Conservation (phyloP, 108 stramenopile species). For the Fragilaria radians region DNA sequence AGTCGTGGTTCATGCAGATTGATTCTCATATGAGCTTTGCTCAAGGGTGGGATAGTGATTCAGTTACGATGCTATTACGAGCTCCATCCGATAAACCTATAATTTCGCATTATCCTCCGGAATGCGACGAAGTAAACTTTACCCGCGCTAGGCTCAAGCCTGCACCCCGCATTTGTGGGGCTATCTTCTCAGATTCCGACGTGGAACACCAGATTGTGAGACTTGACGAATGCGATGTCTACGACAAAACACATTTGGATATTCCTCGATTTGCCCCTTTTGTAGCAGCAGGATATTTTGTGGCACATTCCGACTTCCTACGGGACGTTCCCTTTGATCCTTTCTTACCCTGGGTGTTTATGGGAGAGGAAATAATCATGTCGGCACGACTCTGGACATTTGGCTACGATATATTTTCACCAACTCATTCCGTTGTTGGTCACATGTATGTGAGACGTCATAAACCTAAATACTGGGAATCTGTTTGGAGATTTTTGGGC, state of each 20-base stretch:
- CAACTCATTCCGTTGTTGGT: conserved; percentile 70
- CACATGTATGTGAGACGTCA: conserved; percentile 88
- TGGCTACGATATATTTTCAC: conserved; percentile 93
- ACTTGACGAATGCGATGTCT: conserved; percentile 29
- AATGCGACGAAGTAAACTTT: conserved; percentile 44
- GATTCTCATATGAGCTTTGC: conserved; percentile 86
- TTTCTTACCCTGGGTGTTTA: conserved; percentile 91
- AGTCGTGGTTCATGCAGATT: conserved; percentile 83
- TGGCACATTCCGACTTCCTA: conserved; percentile 74
- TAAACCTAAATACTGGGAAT: conserved; percentile 95
- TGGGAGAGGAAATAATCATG: conserved; percentile 94
- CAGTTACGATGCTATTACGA: conserved; percentile 46
- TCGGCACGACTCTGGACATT: conserved; percentile 77
- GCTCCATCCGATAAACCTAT: conserved; percentile 63
- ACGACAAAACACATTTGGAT: conserved; percentile 24
- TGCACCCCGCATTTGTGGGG: conserved; percentile 54
- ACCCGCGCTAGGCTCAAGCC: conserved; percentile 18
- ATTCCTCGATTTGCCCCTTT: conserved; percentile 30
- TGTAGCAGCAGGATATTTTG: conserved; percentile 95
- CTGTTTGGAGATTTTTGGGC: conserved; percentile 61
- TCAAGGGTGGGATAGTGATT: conserved; percentile 66
- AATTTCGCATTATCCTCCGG: conserved; percentile 79
- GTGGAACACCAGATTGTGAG: conserved; percentile 72
- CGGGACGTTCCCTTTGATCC: conserved; percentile 90
- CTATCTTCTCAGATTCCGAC: conserved; percentile 37